Percentiles rank a stretch among this genome's conserved stretches.
phyloP scores from a whole-genome alignment of 148 eudicot species.

The Simmondsia chinensis region DNA sequence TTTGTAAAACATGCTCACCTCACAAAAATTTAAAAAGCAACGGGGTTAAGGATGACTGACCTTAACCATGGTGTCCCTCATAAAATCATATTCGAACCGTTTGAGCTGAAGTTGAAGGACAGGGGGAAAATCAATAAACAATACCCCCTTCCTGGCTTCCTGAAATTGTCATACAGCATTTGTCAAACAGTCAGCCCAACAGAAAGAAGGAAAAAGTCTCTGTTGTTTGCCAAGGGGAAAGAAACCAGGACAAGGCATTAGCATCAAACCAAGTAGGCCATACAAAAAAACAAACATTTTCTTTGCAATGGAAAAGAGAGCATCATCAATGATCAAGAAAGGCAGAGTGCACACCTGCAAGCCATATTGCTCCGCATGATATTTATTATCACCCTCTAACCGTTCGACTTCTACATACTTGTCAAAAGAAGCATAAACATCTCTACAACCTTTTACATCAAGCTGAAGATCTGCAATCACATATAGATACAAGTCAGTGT shows the following conservation, averaged over 20 bases:
- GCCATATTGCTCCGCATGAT: conserved; percentile 82
- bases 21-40: too few species aligned
- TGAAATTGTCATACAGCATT: conserved; percentile 18
- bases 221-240: background rate
- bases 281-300: background rate
- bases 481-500: background rate
- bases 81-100: conserved; percentile 85
- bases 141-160: conserved; percentile 93
- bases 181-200: background rate
- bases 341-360: conserved; percentile 54
- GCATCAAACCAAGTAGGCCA: conserved; percentile 1
- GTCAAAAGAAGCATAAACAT: conserved; percentile 95
- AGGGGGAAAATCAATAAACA: conserved; percentile 75
- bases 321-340: background rate
- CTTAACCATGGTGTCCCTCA: conserved; percentile 93
- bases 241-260: background rate
- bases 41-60: conserved; percentile 18
- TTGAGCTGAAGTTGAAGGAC: conserved; percentile 82
- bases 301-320: background rate
- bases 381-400: conserved; percentile 89
- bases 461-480: conserved; percentile 75
- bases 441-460: conserved; percentile 93
- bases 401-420: conserved; percentile 94
- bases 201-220: background rate
- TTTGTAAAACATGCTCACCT: too few species aligned